Conservation (phyloP, 2,329 filamentous ascomycete genomes). For the Xylogone sp. region DNA sequence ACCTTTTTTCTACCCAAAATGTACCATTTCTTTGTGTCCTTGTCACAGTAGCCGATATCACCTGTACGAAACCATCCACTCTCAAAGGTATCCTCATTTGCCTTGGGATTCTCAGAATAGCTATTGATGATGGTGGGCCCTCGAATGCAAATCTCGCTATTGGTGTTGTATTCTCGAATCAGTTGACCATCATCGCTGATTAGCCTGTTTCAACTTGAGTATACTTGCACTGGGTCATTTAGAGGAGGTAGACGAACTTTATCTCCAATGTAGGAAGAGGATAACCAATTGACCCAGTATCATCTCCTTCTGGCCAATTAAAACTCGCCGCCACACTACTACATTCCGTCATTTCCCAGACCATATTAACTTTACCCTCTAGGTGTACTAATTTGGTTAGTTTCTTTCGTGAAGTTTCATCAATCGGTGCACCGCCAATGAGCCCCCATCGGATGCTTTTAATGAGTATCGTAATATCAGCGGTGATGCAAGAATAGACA, state of each 20-base stretch:
- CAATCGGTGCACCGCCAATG: constrained; percentile 46
- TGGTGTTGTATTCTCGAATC: constrained; percentile 24
- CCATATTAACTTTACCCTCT: constrained; percentile 39
- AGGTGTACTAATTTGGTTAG: constrained; percentile 36
- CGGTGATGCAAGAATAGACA: constrained; percentile 46
- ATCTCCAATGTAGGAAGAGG: constrained; percentile 34
- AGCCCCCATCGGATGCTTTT: constrained; percentile 50
- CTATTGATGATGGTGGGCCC: constrained; percentile 71
- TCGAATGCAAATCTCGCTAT: constrained; percentile 68
- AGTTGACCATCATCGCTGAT: constrained; percentile 21
- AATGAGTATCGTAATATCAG: constrained; percentile 32
- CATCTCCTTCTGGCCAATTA: constrained; percentile 45
- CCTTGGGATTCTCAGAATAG: constrained; percentile 68
- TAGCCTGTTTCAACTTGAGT: constrained; percentile 9
- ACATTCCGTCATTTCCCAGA: constrained; percentile 53
- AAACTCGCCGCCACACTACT: constrained; percentile 28
- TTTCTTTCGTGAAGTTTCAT: constrained; percentile 33
- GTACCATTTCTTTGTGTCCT: constrained; percentile 54
- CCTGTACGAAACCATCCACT: constrained; percentile 61
- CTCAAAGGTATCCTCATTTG: constrained; percentile 55
- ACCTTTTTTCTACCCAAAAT: constrained; percentile 69
- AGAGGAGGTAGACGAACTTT: constrained; percentile 14
- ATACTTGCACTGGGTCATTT: too few relatives aligned
- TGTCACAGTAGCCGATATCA: constrained; percentile 58
- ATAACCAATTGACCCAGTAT: constrained; percentile 43